phyloP scores from a whole-genome alignment of 352 stramenopile species.

The Globisporangium splendens region DNA sequence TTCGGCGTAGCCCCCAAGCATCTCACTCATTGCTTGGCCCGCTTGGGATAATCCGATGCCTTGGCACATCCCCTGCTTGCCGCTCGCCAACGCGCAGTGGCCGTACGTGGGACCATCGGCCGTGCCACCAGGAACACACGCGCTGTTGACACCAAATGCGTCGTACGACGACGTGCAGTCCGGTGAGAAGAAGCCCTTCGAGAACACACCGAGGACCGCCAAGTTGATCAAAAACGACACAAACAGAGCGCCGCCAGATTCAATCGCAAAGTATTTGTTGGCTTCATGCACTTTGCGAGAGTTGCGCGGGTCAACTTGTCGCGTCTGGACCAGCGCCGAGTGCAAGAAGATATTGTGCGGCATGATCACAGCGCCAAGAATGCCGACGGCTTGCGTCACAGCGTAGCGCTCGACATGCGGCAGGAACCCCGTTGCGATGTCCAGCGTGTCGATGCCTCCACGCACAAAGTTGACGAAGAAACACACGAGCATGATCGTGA shows the following conservation, averaged over 20 bases:
- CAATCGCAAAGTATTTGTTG: slow-evolving; percentile 94
- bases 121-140: slow-evolving; percentile 60
- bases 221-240: slow-evolving; percentile 96
- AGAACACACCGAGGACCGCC: slow-evolving; percentile 90
- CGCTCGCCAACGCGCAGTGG: slow-evolving; percentile 51
- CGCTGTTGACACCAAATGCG: slow-evolving; percentile 51
- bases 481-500: slow-evolving; percentile 92
- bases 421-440: slow-evolving; percentile 82
- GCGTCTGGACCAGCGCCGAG: slow-evolving; percentile 75
- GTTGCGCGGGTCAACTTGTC: slow-evolving; percentile 56
- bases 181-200: slow-evolving; percentile 90
- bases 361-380: slow-evolving; percentile 94
- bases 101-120: slow-evolving; percentile 47
- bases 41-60: slow-evolving; percentile 87
- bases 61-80: slow-evolving; percentile 70
- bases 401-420: slow-evolving; percentile 71
- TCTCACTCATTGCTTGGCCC: slow-evolving; percentile 69
- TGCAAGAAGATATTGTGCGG: slow-evolving; percentile 93
- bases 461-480: slow-evolving; percentile 91
- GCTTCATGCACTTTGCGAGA: slow-evolving; percentile 70
- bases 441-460: slow-evolving; percentile 60
- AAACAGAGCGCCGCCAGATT: slow-evolving; percentile 88
- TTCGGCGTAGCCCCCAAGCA: slow-evolving; percentile 80
- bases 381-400: slow-evolving; percentile 85
- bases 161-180: slow-evolving; percentile 63